Evolutionary conservation across 306 rosid species (phyloP), one percentile per base, ranked within the genome.

Genomic region (Castanospermum australe): DNA sequence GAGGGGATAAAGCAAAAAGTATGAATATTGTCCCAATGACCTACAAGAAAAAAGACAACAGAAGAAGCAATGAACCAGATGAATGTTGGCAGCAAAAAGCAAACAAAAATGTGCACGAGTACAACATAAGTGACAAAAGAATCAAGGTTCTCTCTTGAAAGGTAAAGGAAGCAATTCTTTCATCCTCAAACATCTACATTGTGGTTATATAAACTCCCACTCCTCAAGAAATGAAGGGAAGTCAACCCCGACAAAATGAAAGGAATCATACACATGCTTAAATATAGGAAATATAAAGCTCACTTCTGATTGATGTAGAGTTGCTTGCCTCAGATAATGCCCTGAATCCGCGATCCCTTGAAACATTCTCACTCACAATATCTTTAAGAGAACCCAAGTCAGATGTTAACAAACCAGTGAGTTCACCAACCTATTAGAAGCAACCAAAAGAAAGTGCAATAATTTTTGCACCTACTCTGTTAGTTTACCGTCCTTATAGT

Each of bases 321-420:
- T 92, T 88, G 90, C 98, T 95, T 92, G 99, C 99, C 99, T 95
- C 99, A 70, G 99, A 85, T 86, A 91, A 79, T 83, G 99, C 98
- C 87, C 99, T 90, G 92, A 95, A 93, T 77, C 96, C 97, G 0
- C 97, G 96, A 79, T 95, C 99, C 84, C 99, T 92, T 69, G 99
- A 91, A 68, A 93, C 82, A 76, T 95, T 95, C 75, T 93, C 98
- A 25, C 93, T 83, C 75, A 95, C 93, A 71, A 93, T 85, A 78
- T 79, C 66, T 79, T 95, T 91, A 76, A 92, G 89, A 69, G 94
- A 86, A 77, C 91, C 93, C 97, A 95, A 89, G 80, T 95, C 99
- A 57, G 98, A 90, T 60, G 99, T 95, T 47, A 95, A 81, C 91
- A 95, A 85, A 56, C 97, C 96, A 30, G 96, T 91, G 86, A 92